phyloP scores from a whole-genome alignment of 768 basidiomycete genomes.

The Tricholoma terreum region DNA sequence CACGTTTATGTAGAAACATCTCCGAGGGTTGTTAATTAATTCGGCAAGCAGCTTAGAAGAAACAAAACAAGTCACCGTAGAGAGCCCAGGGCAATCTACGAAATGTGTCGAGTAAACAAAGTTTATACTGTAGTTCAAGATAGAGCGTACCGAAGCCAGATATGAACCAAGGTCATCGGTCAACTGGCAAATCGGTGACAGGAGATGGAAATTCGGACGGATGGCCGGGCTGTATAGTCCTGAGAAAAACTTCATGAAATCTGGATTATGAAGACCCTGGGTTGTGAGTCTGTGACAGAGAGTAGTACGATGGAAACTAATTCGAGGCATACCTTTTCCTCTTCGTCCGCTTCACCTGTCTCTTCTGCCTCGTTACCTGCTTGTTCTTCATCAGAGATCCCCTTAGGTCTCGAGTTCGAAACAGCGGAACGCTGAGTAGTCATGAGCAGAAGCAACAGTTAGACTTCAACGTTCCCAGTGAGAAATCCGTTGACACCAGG shows the following conservation, averaged over 20 bases:
- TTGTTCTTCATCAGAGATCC: too few species aligned
- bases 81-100: not conserved
- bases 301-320: not conserved
- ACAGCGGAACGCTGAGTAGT: too few species aligned
- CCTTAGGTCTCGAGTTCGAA: too few species aligned
- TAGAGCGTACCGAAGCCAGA: not conserved
- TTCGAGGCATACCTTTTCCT: not conserved
- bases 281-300: not conserved
- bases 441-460: too few species aligned
- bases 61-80: not conserved
- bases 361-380: too few species aligned
- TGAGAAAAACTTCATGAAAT: not conserved
- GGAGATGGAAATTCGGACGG: not conserved
- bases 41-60: not conserved
- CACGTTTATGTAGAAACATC: not conserved
- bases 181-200: not conserved
- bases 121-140: too few species aligned
- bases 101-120: too few species aligned
- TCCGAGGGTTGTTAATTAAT: not conserved
- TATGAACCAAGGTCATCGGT: not conserved
- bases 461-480: too few species aligned
- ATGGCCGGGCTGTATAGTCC: not conserved
- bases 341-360: too few species aligned
- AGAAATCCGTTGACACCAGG: too few species aligned
- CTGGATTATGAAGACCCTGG: not conserved